Evolutionary conservation across 2,329 filamentous ascomycete genomes (phyloP).

Genomic region (Fusarium sp.): DNA sequence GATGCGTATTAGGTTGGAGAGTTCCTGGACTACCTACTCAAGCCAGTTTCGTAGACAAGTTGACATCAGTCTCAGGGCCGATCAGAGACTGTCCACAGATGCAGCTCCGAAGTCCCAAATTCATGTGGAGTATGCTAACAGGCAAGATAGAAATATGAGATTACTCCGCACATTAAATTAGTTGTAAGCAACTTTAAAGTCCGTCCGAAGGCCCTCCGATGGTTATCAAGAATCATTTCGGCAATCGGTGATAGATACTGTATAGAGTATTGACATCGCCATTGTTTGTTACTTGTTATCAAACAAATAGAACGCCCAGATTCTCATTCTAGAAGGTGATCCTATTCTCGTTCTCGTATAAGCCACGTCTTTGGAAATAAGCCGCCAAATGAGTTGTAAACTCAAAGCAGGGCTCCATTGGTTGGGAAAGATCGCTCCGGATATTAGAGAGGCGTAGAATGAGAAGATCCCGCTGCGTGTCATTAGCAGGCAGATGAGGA

Average conservation of each 20-base stretch:
- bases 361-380: slow-evolving; percentile 12
- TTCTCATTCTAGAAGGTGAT: slow-evolving; percentile 11
- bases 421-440: background rate
- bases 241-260: background rate
- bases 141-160: background rate
- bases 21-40: background rate
- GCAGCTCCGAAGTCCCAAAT: background rate
- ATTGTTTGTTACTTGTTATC: background rate
- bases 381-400: background rate
- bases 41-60: background rate
- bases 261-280: background rate
- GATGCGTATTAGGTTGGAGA: background rate
- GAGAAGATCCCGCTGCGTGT: slow-evolving; percentile 1
- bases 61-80: background rate
- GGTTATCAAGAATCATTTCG: background rate
- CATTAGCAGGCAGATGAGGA: background rate
- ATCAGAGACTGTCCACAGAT: background rate
- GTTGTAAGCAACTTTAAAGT: background rate
- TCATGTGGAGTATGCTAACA: background rate
- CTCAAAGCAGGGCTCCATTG: slow-evolving; percentile 3
- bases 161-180: background rate
- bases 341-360: background rate
- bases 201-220: background rate
- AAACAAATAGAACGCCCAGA: background rate
- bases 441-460: slow-evolving; percentile 15